These are phyloP conservation scores for Fusarium torreyae DNA, from an alignment of 2,329 filamentous ascomycete species.

Conservation along the genomic window DNA sequence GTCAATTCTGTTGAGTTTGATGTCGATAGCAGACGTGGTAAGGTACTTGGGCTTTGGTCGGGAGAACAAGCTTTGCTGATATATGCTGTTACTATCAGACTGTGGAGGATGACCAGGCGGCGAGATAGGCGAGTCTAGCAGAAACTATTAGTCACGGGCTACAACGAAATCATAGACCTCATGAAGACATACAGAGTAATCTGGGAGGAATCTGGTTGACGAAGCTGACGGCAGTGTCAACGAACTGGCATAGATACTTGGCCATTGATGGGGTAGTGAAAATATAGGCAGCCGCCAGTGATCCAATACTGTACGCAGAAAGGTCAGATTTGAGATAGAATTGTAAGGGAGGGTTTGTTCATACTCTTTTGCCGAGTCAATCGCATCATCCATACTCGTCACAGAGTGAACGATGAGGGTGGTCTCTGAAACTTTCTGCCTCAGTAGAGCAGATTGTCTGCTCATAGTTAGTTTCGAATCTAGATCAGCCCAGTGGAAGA, in stretches of 20 bases:
- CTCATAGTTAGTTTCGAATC: accelerated
- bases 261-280: conserved; percentile 31
- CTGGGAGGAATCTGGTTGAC: conserved; percentile 27
- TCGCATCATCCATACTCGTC: conserved; percentile 39
- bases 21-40: not conserved
- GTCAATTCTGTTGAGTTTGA: not conserved
- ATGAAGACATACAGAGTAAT: conserved; percentile 19
- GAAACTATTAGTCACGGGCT: not conserved
- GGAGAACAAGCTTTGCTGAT: conserved; percentile 21
- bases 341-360: too few species aligned
- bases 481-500: accelerated
- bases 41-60: conserved; percentile 30
- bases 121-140: conserved; percentile 20
- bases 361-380: conserved; percentile 20
- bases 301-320: conserved; percentile 9
- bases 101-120: conserved; percentile 12
- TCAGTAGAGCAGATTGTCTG: conserved; percentile 16
- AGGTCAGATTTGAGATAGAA: too few species aligned
- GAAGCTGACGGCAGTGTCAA: conserved; percentile 23
- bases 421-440: conserved; percentile 21
- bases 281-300: conserved; percentile 21
- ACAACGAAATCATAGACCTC: accelerated
- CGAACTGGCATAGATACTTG: conserved; percentile 34
- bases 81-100: not conserved
- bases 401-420: conserved; percentile 33